These are phyloP conservation scores for Phialophora verrucosa DNA, from an alignment of 2,329 filamentous ascomycete genomes.

Conservation along the genomic window DNA sequence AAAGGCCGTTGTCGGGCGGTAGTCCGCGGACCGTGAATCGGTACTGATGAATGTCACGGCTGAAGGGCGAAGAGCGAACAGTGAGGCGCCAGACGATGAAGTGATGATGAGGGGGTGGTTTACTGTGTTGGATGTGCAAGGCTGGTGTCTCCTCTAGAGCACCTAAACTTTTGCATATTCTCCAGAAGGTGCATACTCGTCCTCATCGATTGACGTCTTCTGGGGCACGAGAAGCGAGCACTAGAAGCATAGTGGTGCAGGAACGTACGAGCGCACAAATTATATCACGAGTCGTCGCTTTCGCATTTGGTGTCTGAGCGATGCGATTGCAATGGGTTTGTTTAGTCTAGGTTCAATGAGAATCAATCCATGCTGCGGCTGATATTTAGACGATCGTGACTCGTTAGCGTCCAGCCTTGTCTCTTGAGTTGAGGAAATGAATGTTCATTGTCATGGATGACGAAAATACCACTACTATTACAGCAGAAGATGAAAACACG, in stretches of 20 bases:
- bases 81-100: no score
- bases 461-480: no score
- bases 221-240: neutral
- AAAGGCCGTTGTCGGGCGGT: conserved; percentile 74
- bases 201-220: neutral
- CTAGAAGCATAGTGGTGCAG: neutral
- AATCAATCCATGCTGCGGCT: neutral
- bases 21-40: neutral
- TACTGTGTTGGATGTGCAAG: neutral
- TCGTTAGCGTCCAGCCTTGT: neutral
- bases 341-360: neutral
- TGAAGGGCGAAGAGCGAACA: neutral
- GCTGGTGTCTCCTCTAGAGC: neutral
- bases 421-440: neutral
- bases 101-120: no score
- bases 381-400: neutral
- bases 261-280: neutral
- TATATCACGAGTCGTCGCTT: neutral
- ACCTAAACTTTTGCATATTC: neutral
- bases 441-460: neutral
- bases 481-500: no score
- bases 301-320: neutral
- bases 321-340: neutral
- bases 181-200: neutral
- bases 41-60: neutral